These are phyloP conservation scores for Basidiobolus meristosporus DNA, from an alignment of 371 early-diverging fungal genomes.

Conservation along the genomic window DNA sequence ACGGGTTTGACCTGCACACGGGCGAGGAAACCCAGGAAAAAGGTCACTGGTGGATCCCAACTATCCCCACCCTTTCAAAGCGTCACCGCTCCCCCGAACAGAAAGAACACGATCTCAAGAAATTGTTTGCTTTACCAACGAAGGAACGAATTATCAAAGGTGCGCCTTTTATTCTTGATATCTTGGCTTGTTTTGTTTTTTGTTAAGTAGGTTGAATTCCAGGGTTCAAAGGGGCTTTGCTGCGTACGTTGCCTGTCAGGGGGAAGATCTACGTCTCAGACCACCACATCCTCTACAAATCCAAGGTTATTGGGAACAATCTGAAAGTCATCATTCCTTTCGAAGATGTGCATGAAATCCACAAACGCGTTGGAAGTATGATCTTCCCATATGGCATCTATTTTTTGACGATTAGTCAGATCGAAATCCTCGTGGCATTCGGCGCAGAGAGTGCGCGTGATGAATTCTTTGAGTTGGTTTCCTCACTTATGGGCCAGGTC, in stretches of 20 bases:
- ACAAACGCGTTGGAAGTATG: not conserved
- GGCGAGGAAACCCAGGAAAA: no score
- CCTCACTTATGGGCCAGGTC: conserved; percentile 6
- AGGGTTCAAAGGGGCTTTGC: conserved; percentile 18
- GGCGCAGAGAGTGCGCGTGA: not conserved
- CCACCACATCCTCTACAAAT: conserved; percentile 41
- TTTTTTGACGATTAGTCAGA: no score
- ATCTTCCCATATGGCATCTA: not conserved
- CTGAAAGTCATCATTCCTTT: conserved; percentile 19
- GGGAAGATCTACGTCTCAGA: conserved; percentile 48
- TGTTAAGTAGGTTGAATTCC: not conserved
- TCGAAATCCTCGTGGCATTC: no score
- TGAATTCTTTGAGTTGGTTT: conserved; percentile 1
- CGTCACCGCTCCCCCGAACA: conserved; percentile 1
- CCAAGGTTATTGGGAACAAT: conserved; percentile 30
- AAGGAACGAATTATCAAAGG: conserved; percentile 27
- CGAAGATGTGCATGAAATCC: not conserved
- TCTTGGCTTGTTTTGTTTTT: no score
- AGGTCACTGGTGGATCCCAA: no score
- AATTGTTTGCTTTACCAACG: conserved; percentile 36
- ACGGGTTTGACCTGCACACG: no score
- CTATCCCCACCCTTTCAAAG: not conserved
- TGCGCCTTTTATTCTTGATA: conserved; percentile 3
- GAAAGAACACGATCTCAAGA: conserved; percentile 16
- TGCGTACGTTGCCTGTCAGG: conserved; percentile 22